phyloP scores from a whole-genome alignment of 1,139 yeast species.

The Pichia sp. region DNA sequence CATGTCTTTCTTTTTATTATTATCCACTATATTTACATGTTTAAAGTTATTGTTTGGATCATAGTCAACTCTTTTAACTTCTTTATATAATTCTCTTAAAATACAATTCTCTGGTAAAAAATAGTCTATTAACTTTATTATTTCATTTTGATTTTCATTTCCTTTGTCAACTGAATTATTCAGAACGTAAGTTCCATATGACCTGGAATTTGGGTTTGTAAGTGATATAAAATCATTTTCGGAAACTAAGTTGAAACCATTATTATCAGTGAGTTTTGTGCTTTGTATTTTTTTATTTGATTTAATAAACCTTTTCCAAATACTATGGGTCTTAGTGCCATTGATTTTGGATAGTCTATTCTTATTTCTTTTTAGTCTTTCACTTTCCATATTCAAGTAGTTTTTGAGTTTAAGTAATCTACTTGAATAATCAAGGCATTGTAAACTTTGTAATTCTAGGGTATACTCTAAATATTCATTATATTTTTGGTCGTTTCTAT shows the following conservation, averaged over 20 bases:
- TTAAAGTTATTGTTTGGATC: constrained; percentile 10
- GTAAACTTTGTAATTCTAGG: constrained; percentile 23
- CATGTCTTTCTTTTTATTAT: constrained; percentile 7
- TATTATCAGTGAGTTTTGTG: neutral
- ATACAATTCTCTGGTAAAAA: constrained; percentile 14
- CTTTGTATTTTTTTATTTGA: neutral
- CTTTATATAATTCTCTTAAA: constrained; percentile 9
- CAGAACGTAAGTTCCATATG: constrained; percentile 22
- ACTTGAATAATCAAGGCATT: constrained; percentile 24
- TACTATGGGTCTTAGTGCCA: constrained; percentile 8
- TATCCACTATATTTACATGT: constrained; percentile 11
- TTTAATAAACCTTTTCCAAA: constrained; percentile 12
- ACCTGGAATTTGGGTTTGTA: constrained; percentile 24
- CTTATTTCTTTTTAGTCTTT: constrained; percentile 6
- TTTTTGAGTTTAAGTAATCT: constrained; percentile 30
- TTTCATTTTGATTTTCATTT: constrained; percentile 19
- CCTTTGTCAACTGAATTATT: constrained; percentile 20
- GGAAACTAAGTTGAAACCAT: constrained; percentile 1
- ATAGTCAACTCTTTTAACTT: constrained; percentile 7
- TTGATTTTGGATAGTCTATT: constrained; percentile 9
- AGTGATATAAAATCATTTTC: constrained; percentile 13
- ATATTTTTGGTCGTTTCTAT: constrained; percentile 24
- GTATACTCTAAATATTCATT: constrained; percentile 23
- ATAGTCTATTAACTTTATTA: constrained; percentile 14
- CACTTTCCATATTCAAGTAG: constrained; percentile 21